Conservation (phyloP, 257 asterid genomes). For the Jacaranda copaia region DNA sequence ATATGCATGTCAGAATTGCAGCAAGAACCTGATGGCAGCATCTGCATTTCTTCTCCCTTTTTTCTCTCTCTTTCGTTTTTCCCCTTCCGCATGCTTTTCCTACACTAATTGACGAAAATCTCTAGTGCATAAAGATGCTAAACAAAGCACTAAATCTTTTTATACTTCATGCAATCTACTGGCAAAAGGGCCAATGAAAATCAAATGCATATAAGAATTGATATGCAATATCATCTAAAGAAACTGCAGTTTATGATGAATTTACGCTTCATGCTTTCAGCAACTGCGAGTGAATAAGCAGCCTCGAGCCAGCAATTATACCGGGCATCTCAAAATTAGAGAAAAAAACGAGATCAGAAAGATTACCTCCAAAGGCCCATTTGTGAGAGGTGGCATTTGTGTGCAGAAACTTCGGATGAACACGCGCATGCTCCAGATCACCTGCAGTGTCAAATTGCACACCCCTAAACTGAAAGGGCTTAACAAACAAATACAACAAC, state of each 20-base stretch:
- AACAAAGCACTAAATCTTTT: background rate
- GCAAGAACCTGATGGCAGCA: conserved; percentile 9
- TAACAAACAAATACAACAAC: background rate
- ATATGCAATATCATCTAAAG: background rate
- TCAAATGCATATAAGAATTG: background rate
- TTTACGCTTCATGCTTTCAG: background rate
- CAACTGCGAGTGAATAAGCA: conserved; percentile 10
- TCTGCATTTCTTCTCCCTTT: conserved; percentile 5
- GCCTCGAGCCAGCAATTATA: conserved; percentile 13
- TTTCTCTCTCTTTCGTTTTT: background rate
- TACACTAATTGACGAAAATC: background rate
- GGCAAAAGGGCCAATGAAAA: background rate
- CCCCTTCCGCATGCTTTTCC: conserved; percentile 11
- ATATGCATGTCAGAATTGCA: conserved; percentile 32
- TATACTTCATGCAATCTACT: conserved; percentile 23
- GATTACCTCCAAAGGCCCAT: conserved; percentile 96
- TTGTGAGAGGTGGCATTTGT: conserved; percentile 94
- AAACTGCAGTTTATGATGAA: background rate
- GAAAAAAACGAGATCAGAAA: conserved; percentile 9
- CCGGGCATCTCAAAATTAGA: background rate
- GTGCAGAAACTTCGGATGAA: conserved; percentile 94
- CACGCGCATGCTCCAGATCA: conserved; percentile 94
- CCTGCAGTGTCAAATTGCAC: conserved; percentile 49
- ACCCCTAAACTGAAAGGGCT: background rate
- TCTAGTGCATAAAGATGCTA: background rate